phyloP scores from a whole-genome alignment of 768 basidiomycete species.

The Sistotremastrum suecicum region DNA sequence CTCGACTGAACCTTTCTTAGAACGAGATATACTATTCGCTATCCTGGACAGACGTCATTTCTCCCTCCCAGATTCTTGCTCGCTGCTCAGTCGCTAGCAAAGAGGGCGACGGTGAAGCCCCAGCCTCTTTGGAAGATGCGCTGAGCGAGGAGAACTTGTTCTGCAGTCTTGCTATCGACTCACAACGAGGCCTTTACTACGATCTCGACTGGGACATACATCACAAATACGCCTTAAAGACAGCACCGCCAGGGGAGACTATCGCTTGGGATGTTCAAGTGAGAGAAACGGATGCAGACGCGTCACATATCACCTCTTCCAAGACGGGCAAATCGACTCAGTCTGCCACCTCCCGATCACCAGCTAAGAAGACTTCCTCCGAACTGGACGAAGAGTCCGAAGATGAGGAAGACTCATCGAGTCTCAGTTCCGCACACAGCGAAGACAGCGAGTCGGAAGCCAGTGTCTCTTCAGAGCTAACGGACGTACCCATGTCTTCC shows the following conservation, averaged over 20 bases:
- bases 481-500: slow-evolving; percentile 9
- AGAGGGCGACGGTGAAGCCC: slow-evolving; percentile 10
- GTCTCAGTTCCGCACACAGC: slow-evolving; percentile 7
- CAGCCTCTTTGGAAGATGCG: slow-evolving; percentile 9
- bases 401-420: slow-evolving; percentile 6
- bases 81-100: slow-evolving; percentile 33
- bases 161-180: slow-evolving; percentile 46
- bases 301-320: slow-evolving; percentile 5
- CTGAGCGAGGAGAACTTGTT: slow-evolving; percentile 22
- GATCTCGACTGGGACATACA: slow-evolving; percentile 45
- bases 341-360: slow-evolving; percentile 14
- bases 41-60: slow-evolving; percentile 29
- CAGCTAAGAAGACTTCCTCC: slow-evolving; percentile 28
- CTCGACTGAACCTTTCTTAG: slow-evolving; percentile 20
- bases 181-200: slow-evolving; percentile 47
- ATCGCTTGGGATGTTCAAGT: slow-evolving; percentile 10
- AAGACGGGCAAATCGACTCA: slow-evolving; percentile 11
- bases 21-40: slow-evolving; percentile 67
- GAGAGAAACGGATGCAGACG: slow-evolving; percentile 5
- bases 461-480: slow-evolving; percentile 8
- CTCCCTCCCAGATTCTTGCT: slow-evolving; percentile 35
- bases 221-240: slow-evolving; percentile 23
- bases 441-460: slow-evolving; percentile 11
- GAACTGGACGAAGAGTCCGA: slow-evolving; percentile 24
- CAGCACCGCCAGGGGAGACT: background rate